A percentile compares a stretch with the other conserved stretches of the same genome.
Conservation (phyloP, 306 rosid species). For the Lathyrus aphaca region DNA sequence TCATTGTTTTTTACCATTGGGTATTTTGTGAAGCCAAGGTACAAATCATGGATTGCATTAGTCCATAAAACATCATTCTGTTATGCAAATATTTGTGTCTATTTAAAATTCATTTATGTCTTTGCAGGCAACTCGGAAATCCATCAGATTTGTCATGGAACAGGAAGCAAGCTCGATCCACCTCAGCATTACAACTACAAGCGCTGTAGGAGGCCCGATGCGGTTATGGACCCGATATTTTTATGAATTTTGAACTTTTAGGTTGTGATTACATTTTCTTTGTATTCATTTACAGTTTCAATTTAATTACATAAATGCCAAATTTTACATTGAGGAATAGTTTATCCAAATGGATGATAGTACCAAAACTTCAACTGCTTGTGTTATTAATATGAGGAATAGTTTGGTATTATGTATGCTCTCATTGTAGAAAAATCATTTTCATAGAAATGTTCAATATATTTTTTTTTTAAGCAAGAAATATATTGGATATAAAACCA, state of each 20-base stretch:
- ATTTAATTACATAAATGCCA: background rate
- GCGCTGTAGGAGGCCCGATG: no score
- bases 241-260: no score
- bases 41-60: constrained; percentile 24
- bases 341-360: background rate
- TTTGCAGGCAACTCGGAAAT: constrained; percentile 89
- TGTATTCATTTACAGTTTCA: background rate
- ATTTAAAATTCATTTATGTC: background rate
- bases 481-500: no score
- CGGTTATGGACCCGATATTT: no score
- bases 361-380: constrained; percentile 5
- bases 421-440: constrained; percentile 9
- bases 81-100: no score
- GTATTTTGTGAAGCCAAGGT: constrained; percentile 93
- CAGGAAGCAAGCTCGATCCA: background rate
- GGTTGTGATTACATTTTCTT: no score
- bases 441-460: background rate
- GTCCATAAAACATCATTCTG: background rate
- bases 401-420: background rate
- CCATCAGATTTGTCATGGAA: constrained; percentile 94
- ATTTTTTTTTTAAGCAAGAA: no score
- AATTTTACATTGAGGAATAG: constrained; percentile 2
- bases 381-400: constrained; percentile 14
- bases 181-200: no score
- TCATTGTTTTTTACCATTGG: constrained; percentile 71